These are phyloP conservation scores for Podila minutissima DNA, from an alignment of 192 early-diverging fungal species.

Conservation along the genomic window DNA sequence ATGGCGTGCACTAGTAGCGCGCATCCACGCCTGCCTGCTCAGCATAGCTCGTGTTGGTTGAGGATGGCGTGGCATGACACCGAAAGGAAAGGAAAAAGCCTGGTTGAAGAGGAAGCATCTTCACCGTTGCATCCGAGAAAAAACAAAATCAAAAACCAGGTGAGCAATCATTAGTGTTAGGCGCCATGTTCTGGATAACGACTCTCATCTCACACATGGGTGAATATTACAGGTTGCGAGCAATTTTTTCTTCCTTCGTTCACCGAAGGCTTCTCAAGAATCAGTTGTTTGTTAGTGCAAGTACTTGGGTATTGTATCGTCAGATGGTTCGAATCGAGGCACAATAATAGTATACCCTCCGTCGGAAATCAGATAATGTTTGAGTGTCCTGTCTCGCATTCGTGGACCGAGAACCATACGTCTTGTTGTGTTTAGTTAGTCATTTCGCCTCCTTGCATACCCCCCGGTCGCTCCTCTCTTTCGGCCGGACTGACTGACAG, in stretches of 20 bases:
- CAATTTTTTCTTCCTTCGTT: too few relatives aligned
- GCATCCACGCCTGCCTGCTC: background rate
- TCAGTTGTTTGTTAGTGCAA: too few relatives aligned
- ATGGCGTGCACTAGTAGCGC: background rate
- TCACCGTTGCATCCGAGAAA: background rate
- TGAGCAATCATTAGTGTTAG: too few relatives aligned
- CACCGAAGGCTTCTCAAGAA: too few relatives aligned
- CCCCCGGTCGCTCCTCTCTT: too few relatives aligned
- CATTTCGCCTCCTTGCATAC: background rate
- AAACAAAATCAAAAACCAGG: too few relatives aligned
- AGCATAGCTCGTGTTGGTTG: background rate
- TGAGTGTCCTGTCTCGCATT: background rate
- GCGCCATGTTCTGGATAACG: too few relatives aligned
- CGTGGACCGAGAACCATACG: background rate
- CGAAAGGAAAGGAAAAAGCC: too few relatives aligned
- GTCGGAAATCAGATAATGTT: conserved; percentile 6
- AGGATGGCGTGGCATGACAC: conserved; percentile 5
- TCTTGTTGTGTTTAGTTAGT: background rate
- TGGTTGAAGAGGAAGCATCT: background rate
- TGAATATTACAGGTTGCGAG: too few relatives aligned
- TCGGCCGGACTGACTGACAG: background rate
- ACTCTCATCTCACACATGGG: too few relatives aligned
- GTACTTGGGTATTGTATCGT: conserved; percentile 1
- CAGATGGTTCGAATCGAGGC: background rate
- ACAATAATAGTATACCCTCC: background rate